Evolutionary conservation across 331 rosid genomes (phyloP).

Genomic region (Erythrophleum ivorense): DNA sequence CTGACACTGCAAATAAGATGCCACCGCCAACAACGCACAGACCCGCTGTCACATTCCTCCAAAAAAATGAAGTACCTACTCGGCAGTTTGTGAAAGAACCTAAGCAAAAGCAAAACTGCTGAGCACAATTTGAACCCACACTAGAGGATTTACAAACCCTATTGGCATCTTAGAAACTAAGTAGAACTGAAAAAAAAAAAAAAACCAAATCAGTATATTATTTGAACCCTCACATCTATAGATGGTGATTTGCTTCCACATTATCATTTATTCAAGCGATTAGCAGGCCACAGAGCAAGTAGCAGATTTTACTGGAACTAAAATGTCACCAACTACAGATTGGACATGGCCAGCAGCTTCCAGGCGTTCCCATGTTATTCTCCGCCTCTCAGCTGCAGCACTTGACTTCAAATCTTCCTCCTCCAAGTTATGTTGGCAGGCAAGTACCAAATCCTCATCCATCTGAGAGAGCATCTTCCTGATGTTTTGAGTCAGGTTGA

Average conservation of each 20-base stretch:
- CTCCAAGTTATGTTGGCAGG: slow-evolving; percentile 78
- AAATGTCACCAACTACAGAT: slow-evolving; percentile 48
- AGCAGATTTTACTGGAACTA: slow-evolving; percentile 70
- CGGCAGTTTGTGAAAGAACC: slow-evolving; percentile 38
- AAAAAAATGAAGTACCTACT: slow-evolving; percentile 28
- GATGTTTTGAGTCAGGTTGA: slow-evolving; percentile 83
- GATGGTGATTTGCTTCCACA: slow-evolving; percentile 14
- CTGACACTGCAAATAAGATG: slow-evolving; percentile 50
- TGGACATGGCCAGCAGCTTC: slow-evolving; percentile 70
- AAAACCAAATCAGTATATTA: slow-evolving; percentile 45
- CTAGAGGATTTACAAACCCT: slow-evolving; percentile 52
- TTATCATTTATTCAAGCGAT: neutral
- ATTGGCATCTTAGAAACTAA: slow-evolving; percentile 6
- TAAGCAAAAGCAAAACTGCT: slow-evolving; percentile 36
- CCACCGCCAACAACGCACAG: slow-evolving; percentile 48
- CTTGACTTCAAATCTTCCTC: slow-evolving; percentile 65
- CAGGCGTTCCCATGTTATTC: slow-evolving; percentile 82
- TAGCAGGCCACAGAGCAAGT: slow-evolving; percentile 90
- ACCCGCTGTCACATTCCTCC: neutral
- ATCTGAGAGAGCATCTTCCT: slow-evolving; percentile 79
- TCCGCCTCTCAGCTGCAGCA: slow-evolving; percentile 82
- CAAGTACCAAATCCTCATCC: slow-evolving; percentile 83
- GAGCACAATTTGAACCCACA: slow-evolving; percentile 46
- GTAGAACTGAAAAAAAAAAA: neutral
- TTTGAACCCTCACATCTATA: slow-evolving; percentile 40